Evolutionary conservation across 495 filamentous ascomycete genomes (phyloP), one percentile per base, ranked within the genome.

Genomic region (Aspergillus affinis): DNA sequence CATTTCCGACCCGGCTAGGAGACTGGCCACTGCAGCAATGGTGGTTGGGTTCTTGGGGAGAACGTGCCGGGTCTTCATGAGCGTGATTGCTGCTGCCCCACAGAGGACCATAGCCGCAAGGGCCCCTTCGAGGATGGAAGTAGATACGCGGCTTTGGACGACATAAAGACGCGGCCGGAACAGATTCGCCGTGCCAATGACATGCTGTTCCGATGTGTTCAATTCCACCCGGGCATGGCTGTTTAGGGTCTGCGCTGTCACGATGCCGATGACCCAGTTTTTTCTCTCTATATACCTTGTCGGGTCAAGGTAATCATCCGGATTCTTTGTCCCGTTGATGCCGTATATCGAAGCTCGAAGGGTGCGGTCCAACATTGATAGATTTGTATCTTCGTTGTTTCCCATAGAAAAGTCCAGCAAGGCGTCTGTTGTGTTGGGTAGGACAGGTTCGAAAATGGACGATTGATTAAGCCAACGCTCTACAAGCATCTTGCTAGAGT

Each of bases 61-160:
- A 3, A 77, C 49, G 13, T 65, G 63, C 21, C 64, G 58, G 10
- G 65, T 69, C 3, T 53, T 67, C 50, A 70, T 66, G 3, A 65
- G 54, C 17, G 63, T 60, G 57, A 69, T 65, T 0, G 69, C 54
- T 7, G 67, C 57, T 1, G 58, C n/a, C 0, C 54, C 60, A 2
- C 63, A 64, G 4, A 72, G 23, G 2, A 71, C 53, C 36, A 68
- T 64, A 0, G 63, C 57, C 0, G 58, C 61, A 0, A 77, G 59
- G n/a, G 72, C 55, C 0, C 60, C 69, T 46, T 77, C 65, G 4
- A 77, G 65, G 32, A 74, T 63, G 4, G 68, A 67, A 6, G 72
- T 75, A 3, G 71, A 68, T 8, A 68, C 45, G 20, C 46, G 44
- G 30, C 68, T 68, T 55, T 77, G 74, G 30, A 32, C 6, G 70